Percentiles rank a stretch among this genome's conserved stretches.
Evolutionary conservation across 1,139 yeast genomes (phyloP).

Genomic region (Hansenula anomala): DNA sequence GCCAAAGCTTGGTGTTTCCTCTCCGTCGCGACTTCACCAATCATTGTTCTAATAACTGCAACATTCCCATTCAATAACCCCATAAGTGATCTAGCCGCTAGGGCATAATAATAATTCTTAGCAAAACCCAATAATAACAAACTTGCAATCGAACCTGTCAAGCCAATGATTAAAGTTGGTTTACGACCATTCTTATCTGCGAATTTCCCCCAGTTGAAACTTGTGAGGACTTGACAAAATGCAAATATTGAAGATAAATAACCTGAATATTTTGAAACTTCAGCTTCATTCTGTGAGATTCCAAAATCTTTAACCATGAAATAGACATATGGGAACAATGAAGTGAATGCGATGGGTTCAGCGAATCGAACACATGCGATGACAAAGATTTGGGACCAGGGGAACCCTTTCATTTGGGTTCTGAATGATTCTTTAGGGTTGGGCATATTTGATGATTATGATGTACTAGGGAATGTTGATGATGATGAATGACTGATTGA

Average conservation of each 20-base stretch:
- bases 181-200: slow-evolving; percentile 58
- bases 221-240: slow-evolving; percentile 45
- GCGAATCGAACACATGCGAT: slow-evolving; percentile 44
- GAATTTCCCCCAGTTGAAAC: slow-evolving; percentile 54
- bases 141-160: slow-evolving; percentile 44
- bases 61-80: slow-evolving; percentile 61
- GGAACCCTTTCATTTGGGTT: slow-evolving; percentile 29
- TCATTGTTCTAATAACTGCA: slow-evolving; percentile 53
- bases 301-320: slow-evolving; percentile 59
- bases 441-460: background rate
- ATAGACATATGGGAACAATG: slow-evolving; percentile 59
- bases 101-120: slow-evolving; percentile 43
- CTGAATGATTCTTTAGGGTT: slow-evolving; percentile 12
- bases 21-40: slow-evolving; percentile 56
- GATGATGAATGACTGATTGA: too few species aligned
- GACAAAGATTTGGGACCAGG: slow-evolving; percentile 45
- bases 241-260: slow-evolving; percentile 55
- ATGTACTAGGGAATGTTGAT: too few species aligned
- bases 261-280: slow-evolving; percentile 54
- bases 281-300: slow-evolving; percentile 44
- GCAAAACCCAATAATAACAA: slow-evolving; percentile 51
- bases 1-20: slow-evolving; percentile 58
- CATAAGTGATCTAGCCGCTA: slow-evolving; percentile 45
- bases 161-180: slow-evolving; percentile 46
- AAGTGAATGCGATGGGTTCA: slow-evolving; percentile 62